Percentiles rank a stretch among this genome's conserved stretches.
Evolutionary conservation across 176 grass and related monocot species (phyloP).

Genomic region (Oryza australiensis): DNA sequence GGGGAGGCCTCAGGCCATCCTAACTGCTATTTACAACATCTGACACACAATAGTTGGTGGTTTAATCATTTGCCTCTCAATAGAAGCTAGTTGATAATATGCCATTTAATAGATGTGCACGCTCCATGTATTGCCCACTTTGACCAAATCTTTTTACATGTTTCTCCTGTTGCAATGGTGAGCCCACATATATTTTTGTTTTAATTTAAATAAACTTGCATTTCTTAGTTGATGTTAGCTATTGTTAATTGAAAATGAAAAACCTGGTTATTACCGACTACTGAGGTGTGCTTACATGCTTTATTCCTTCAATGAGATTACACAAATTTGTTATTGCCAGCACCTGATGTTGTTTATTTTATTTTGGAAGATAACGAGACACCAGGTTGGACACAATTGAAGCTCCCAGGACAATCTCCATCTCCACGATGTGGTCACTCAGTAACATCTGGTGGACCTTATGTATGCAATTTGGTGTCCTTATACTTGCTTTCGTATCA

Average conservation of each 20-base stretch:
- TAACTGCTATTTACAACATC: background rate
- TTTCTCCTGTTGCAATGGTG: background rate
- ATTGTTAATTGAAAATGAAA: background rate
- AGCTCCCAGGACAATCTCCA: slow-evolving; percentile 87
- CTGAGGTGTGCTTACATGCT: background rate
- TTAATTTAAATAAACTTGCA: slow-evolving; percentile 18
- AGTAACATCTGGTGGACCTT: slow-evolving; percentile 88
- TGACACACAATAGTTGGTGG: background rate
- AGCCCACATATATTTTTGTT: slow-evolving; percentile 10
- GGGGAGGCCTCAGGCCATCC: background rate
- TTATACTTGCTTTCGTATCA: background rate
- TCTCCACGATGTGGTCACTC: slow-evolving; percentile 88
- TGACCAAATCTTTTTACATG: background rate
- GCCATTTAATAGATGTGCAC: background rate
- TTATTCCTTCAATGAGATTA: background rate
- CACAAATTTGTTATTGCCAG: background rate
- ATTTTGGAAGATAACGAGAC: slow-evolving; percentile 73
- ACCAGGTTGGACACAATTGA: slow-evolving; percentile 93
- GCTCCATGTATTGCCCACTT: background rate
- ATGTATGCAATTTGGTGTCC: slow-evolving; percentile 63
- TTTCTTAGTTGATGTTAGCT: slow-evolving; percentile 12
- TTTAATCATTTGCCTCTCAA: background rate
- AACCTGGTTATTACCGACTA: background rate
- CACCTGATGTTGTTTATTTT: slow-evolving; percentile 21
- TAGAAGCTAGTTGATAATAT: background rate